Base-by-base conservation (phyloP, 2,329 filamentous ascomycete species). In the Xylaria sp. region DNA sequence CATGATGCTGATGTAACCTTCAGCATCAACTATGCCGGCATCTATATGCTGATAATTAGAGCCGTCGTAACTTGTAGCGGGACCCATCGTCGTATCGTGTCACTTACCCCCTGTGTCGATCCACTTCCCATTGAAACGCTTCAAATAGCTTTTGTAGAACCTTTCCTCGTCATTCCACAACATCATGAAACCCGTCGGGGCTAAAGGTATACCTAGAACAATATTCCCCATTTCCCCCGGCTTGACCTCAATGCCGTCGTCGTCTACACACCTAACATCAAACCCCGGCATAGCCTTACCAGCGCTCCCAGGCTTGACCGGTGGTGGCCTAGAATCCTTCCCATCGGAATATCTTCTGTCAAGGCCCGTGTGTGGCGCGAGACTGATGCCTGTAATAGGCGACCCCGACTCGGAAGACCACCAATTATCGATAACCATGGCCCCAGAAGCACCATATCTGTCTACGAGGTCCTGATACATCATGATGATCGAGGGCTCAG, bases 221-320 rank as follows among this genome's bases (percentile, higher is more conserved):
- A 97, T 95, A 74, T 97, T 97, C 0, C 94, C 94, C 91, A 96
- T 96, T 21, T 79, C 87, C 1, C 91, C 91, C 31, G 78, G 81
- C n/a, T 84, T 76, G 0, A 96, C 81, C 73, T 93, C 89, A 1
- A 84, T 82, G 4, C 94, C 94, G 0, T 87, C 80, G 70, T 97
- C 93, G 73, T 96, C 88, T 2, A 97, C 92, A 14, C 94, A 83
- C 15, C 89, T 85, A 3, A 97, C 90, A 70, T 97, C 92, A 71
- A 96, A 97, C 0, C 94, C 94, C 0, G 93, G 94, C 89, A 96
- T 92, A 0, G 93, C 86, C 74, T 96, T 95, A 0, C 94, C 94
- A 4, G 94, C 94, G 63, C 91, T 94, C 0, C 94, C 94, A 0
- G 93, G 91, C 70, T 90, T 93, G 73, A 94, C 86, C 0, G 78